phyloP scores from a whole-genome alignment of 2,329 filamentous ascomycete species.

The Aspergillus carbonarius region DNA sequence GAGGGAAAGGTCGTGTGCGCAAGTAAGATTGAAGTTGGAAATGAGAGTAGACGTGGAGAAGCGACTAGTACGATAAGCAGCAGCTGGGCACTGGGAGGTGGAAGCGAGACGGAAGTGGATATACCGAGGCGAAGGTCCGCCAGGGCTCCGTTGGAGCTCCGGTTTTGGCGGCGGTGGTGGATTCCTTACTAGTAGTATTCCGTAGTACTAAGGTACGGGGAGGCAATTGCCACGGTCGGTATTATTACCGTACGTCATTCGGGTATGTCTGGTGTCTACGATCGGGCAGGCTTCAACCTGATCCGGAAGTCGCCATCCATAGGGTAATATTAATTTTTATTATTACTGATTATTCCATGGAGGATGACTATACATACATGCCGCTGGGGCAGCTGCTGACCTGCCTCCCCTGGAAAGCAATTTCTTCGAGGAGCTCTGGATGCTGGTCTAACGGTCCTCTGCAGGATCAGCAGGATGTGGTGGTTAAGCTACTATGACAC shows the following conservation, averaged over 20 bases:
- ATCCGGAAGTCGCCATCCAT: too few species aligned
- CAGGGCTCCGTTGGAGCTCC: constrained; percentile 6
- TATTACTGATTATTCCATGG: neutral
- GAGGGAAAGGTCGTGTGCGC: constrained; percentile 6
- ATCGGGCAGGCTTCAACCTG: too few species aligned
- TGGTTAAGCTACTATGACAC: neutral
- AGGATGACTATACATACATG: neutral
- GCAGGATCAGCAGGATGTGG: neutral
- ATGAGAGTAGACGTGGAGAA: constrained; percentile 7
- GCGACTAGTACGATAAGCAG: neutral
- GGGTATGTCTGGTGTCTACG: too few species aligned
- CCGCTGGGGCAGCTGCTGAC: neutral
- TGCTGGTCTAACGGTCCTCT: neutral
- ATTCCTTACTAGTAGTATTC: neutral
- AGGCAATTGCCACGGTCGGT: neutral
- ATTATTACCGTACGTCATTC: neutral
- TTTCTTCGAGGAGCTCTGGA: neutral
- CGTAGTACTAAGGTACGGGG: neutral
- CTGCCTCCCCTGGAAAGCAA: neutral
- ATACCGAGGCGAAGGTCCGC: neutral
- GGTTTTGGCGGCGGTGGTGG: neutral
- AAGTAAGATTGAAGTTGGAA: neutral
- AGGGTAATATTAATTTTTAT: too few species aligned
- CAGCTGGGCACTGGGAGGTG: neutral
- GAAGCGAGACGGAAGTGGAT: neutral